A percentile compares a stretch with the other conserved stretches of the same genome.
These are phyloP conservation scores for Gymnopilus dilepis DNA, from an alignment of 768 basidiomycete genomes.

Conservation along the genomic window DNA sequence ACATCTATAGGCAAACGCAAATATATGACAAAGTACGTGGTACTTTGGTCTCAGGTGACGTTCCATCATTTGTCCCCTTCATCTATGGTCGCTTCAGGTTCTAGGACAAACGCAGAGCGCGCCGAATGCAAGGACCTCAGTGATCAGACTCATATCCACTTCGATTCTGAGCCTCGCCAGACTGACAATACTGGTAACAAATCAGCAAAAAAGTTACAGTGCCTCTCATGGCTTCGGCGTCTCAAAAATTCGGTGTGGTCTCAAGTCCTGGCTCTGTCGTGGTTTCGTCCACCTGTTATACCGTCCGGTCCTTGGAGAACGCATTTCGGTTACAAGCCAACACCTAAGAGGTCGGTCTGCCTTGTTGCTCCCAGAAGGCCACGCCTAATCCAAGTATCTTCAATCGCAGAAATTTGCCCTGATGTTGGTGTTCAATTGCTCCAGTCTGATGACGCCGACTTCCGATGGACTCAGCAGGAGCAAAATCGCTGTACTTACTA, in stretches of 20 bases:
- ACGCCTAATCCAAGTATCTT: too few relatives aligned
- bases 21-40: constrained; percentile 1
- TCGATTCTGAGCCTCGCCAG: not conserved
- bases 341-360: constrained; percentile 17
- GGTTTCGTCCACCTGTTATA: constrained; percentile 24
- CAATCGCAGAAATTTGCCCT: constrained; percentile 8
- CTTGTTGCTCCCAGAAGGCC: too few relatives aligned
- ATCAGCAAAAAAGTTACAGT: not conserved
- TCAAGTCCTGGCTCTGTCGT: not conserved
- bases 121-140: not conserved
- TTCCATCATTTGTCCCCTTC: not conserved
- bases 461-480: too few relatives aligned
- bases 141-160: not conserved
- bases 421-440: not conserved
- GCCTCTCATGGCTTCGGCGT: constrained; percentile 3
- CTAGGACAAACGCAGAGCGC: not conserved
- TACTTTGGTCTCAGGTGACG: not conserved
- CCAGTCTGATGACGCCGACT: not conserved
- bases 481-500: too few relatives aligned
- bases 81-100: not conserved
- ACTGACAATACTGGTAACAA: not conserved
- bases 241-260: constrained; percentile 12
- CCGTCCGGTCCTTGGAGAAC: constrained; percentile 25
- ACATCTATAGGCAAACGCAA: not conserved
- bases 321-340: constrained; percentile 20